Conservation (phyloP, 306 rosid species). For the Ormosia semicastrata region DNA sequence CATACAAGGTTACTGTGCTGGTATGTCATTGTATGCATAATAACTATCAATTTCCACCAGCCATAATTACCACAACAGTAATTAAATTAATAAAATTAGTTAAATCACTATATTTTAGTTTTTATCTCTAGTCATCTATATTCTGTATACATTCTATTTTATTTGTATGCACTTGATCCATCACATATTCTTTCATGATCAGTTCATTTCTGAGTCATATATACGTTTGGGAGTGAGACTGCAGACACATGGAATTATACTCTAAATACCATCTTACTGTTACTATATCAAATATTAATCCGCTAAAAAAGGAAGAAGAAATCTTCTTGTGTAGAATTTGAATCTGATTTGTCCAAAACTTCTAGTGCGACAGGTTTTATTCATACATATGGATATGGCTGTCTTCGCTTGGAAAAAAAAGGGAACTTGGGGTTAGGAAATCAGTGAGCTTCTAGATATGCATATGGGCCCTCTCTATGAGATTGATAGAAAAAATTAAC, state of each 20-base stretch:
- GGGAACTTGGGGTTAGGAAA: neutral
- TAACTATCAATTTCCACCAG: neutral
- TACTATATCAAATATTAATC: neutral
- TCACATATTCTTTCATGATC: neutral
- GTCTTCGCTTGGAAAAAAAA: neutral
- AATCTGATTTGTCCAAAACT: neutral
- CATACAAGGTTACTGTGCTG: slow-evolving; percentile 20
- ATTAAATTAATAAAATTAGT: neutral
- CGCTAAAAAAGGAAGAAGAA: neutral
- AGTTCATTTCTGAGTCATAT: too few relatives aligned
- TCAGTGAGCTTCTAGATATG: neutral
- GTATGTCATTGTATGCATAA: neutral
- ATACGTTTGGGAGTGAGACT: too few relatives aligned
- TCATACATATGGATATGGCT: neutral
- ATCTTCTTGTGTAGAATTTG: neutral
- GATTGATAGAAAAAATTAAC: neutral
- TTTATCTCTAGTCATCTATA: neutral
- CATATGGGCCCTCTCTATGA: neutral
- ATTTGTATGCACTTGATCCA: neutral
- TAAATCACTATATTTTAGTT: neutral
- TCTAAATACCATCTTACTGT: neutral
- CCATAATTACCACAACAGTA: neutral
- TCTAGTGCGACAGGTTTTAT: neutral
- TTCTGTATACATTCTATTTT: neutral
- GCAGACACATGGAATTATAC: too few relatives aligned